Percentiles rank a stretch among this genome's conserved stretches.
Evolutionary conservation across 306 rosid genomes (phyloP).

Genomic region (Quercus wislizeni): DNA sequence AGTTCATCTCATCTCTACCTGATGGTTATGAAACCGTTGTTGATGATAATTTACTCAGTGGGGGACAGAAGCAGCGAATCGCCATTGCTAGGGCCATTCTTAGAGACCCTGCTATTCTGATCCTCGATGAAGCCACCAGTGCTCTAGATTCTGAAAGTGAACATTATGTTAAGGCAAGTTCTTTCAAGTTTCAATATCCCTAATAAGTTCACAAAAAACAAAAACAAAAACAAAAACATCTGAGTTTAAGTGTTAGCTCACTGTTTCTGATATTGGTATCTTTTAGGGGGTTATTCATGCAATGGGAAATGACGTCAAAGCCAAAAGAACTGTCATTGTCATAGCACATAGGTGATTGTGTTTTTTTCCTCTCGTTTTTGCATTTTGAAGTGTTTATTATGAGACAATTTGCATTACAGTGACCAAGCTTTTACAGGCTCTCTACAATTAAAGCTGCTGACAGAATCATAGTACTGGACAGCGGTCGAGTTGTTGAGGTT

Average conservation of each 20-base stretch:
- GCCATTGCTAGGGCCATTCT: constrained; percentile 52
- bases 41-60: constrained; percentile 42
- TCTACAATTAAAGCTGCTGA: constrained; percentile 47
- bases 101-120: constrained; percentile 45
- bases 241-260: background rate
- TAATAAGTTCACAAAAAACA: no score
- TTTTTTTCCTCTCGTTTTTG: background rate
- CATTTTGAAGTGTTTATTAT: background rate
- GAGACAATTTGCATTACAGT: background rate
- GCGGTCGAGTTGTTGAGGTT: constrained; percentile 44
- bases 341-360: constrained; percentile 41
- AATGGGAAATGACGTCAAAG: constrained; percentile 18
- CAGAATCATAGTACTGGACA: constrained; percentile 43
- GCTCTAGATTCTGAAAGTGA: constrained; percentile 49
- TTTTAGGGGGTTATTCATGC: constrained; percentile 36
- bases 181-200: background rate
- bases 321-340: constrained; percentile 37
- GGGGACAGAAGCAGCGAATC: constrained; percentile 58
- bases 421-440: constrained; percentile 24
- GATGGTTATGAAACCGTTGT: constrained; percentile 46
- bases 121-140: constrained; percentile 57
- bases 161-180: constrained; percentile 33
- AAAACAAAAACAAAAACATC: background rate
- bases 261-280: background rate
- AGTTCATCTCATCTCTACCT: constrained; percentile 44